Percentiles rank a stretch among this genome's conserved stretches.
These are phyloP conservation scores for Phycomyces blakesleeanus DNA, from an alignment of 192 early-diverging fungal species.

Conservation along the genomic window DNA sequence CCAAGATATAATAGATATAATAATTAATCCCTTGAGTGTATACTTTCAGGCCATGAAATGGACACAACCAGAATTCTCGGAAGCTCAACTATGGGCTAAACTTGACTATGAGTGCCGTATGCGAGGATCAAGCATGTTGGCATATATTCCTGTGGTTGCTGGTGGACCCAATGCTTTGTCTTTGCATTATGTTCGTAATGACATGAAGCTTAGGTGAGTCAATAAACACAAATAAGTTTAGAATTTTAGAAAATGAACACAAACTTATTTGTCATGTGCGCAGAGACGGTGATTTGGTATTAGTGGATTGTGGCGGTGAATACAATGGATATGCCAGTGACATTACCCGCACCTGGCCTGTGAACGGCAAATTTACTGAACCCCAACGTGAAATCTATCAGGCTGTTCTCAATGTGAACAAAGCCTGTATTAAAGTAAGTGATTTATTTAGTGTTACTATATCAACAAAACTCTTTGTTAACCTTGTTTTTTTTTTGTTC, in stretches of 20 bases:
- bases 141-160: conserved; percentile 97
- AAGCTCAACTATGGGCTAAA: conserved; percentile 71
- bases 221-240: too few species aligned
- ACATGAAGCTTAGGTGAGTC: conserved; percentile 51
- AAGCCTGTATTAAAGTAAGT: conserved; percentile 75
- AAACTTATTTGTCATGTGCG: conserved; percentile 7
- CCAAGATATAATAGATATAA: neutral
- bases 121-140: conserved; percentile 61
- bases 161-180: conserved; percentile 85
- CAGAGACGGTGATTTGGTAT: conserved; percentile 75
- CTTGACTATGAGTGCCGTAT: conserved; percentile 69
- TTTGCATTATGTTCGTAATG: conserved; percentile 95
- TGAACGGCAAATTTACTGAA: conserved; percentile 78
- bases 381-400: conserved; percentile 83
- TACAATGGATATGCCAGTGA: conserved; percentile 88
- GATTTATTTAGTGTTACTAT: neutral
- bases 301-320: conserved; percentile 91
- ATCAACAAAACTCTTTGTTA: neutral
- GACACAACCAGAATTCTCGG: conserved; percentile 65
- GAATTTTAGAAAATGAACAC: too few species aligned
- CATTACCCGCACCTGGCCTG: conserved; percentile 91
- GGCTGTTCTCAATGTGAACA: conserved; percentile 79
- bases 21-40: neutral
- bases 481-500: conserved; percentile 1
- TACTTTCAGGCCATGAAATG: conserved; percentile 59